Evolutionary conservation across 768 basidiomycete species (phyloP).

Genomic region (Termitomyces sp.): DNA sequence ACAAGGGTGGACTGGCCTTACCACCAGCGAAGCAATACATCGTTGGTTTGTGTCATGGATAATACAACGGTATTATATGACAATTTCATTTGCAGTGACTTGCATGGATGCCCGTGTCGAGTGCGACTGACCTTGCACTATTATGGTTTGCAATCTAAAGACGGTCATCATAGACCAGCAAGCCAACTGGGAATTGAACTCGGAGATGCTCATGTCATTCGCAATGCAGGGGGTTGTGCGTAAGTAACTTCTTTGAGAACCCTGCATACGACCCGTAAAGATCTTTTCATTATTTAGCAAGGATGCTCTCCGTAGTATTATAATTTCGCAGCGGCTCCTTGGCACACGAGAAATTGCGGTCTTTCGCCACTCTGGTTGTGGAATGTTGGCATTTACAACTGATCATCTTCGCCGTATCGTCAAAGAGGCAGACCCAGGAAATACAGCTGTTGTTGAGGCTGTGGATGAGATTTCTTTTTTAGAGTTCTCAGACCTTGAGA

Average conservation of each 20-base stretch:
- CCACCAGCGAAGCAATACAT: slow-evolving; percentile 30
- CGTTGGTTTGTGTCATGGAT: neutral
- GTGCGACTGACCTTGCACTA: neutral
- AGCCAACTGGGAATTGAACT: slow-evolving; percentile 55
- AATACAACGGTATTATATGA: neutral
- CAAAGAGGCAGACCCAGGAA: neutral
- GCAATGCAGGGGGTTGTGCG: slow-evolving; percentile 69
- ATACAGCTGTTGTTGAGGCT: slow-evolving; percentile 15
- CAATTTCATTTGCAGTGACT: neutral
- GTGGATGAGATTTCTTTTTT: slow-evolving; percentile 48
- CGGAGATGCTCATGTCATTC: slow-evolving; percentile 68
- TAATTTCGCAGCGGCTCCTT: slow-evolving; percentile 69
- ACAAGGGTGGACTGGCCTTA: slow-evolving; percentile 30
- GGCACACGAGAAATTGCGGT: slow-evolving; percentile 66
- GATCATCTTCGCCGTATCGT: neutral
- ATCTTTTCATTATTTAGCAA: slow-evolving; percentile 28
- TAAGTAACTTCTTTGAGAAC: slow-evolving; percentile 24
- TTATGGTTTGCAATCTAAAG: neutral
- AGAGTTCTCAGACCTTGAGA: slow-evolving; percentile 45
- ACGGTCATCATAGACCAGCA: slow-evolving; percentile 37
- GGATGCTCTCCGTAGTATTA: slow-evolving; percentile 60
- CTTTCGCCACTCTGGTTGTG: slow-evolving; percentile 69
- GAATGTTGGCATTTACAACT: slow-evolving; percentile 62
- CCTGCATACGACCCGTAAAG: neutral
- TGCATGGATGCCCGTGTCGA: neutral